Evolutionary conservation across 495 filamentous ascomycete genomes (phyloP).

Genomic region (Penicillium psychrofluorescens): DNA sequence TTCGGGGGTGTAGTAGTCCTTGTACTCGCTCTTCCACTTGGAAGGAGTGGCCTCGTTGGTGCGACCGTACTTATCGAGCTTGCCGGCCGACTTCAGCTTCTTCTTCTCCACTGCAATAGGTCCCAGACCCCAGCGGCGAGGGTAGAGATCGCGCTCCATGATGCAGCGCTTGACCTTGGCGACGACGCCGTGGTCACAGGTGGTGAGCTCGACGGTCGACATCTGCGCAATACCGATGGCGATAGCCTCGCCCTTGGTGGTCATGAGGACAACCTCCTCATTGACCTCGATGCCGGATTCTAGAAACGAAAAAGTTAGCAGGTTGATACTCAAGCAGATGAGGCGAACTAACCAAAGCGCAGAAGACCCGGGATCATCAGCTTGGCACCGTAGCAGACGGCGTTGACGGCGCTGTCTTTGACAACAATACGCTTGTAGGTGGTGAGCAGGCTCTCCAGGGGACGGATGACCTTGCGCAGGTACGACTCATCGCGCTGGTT

Average conservation of each 20-base stretch:
- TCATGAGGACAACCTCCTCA: slow-evolving; percentile 94
- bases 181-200: slow-evolving; percentile 92
- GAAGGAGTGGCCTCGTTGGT: slow-evolving; percentile 86
- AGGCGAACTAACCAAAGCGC: slow-evolving; percentile 59
- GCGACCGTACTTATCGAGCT: slow-evolving; percentile 94
- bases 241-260: slow-evolving; percentile 97
- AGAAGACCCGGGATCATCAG: slow-evolving; percentile 94
- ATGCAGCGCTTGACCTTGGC: slow-evolving; percentile 97
- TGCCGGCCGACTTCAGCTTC: slow-evolving; percentile 96
- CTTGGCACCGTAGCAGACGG: slow-evolving; percentile 96
- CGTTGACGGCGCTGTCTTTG: slow-evolving; percentile 93
- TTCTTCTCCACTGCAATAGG: slow-evolving; percentile 92
- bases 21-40: slow-evolving; percentile 84
- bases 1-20: slow-evolving; percentile 64
- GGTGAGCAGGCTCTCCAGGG: slow-evolving; percentile 83
- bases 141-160: slow-evolving; percentile 98
- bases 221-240: slow-evolving; percentile 93
- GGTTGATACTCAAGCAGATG: slow-evolving; percentile 9
- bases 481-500: slow-evolving; percentile 85
- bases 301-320: slow-evolving; percentile 27
- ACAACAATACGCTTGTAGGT: slow-evolving; percentile 94
- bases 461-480: slow-evolving; percentile 79
- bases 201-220: slow-evolving; percentile 85
- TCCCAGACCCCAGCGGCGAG: slow-evolving; percentile 88
- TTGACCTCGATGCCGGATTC: slow-evolving; percentile 81